Percentiles rank a stretch among this genome's conserved stretches.
Conservation (phyloP, 306 rosid species). For the Purshia tridentata region DNA sequence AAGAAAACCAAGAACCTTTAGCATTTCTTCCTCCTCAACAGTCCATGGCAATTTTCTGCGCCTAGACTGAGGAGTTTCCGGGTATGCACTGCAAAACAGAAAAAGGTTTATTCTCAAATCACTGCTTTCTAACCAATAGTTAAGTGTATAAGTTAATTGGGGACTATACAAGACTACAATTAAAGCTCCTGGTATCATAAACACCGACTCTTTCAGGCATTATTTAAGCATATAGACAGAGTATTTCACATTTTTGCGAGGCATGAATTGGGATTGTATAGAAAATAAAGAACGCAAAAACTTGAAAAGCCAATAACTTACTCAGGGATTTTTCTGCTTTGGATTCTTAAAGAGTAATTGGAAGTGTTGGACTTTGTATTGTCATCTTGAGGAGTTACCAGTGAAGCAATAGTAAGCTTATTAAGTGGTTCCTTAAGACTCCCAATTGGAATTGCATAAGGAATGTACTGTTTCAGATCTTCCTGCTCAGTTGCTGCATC, state of each 20-base stretch:
- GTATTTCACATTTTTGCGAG: conserved; percentile 12
- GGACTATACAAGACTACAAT: background rate
- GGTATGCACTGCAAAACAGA: conserved; percentile 44
- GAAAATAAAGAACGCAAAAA: conserved; percentile 2
- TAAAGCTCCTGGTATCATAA: conserved; percentile 1
- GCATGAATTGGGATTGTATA: conserved; percentile 9
- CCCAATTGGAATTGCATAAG: background rate
- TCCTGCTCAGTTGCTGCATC: conserved; percentile 26
- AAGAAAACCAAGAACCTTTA: conserved; percentile 41
- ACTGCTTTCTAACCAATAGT: conserved; percentile 2
- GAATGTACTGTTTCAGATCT: conserved; percentile 23
- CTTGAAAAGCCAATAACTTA: conserved; percentile 35
- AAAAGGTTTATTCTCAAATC: background rate
- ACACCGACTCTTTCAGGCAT: background rate
- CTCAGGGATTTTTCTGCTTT: conserved; percentile 21
- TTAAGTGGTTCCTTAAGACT: conserved; percentile 19
- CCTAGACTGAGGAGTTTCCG: conserved; percentile 29
- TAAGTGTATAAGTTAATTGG: background rate
- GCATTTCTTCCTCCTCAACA: conserved; percentile 53
- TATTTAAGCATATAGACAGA: conserved; percentile 21
- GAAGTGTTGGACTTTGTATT: conserved; percentile 26
- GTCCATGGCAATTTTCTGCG: conserved; percentile 52
- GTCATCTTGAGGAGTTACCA: conserved; percentile 32
- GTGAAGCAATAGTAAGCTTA: conserved; percentile 30
- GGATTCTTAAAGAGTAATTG: conserved; percentile 32